Percentiles rank a stretch among this genome's conserved stretches.
These are phyloP conservation scores for Sporothrix inflata DNA, from an alignment of 2,329 filamentous ascomycete genomes.

Conservation along the genomic window DNA sequence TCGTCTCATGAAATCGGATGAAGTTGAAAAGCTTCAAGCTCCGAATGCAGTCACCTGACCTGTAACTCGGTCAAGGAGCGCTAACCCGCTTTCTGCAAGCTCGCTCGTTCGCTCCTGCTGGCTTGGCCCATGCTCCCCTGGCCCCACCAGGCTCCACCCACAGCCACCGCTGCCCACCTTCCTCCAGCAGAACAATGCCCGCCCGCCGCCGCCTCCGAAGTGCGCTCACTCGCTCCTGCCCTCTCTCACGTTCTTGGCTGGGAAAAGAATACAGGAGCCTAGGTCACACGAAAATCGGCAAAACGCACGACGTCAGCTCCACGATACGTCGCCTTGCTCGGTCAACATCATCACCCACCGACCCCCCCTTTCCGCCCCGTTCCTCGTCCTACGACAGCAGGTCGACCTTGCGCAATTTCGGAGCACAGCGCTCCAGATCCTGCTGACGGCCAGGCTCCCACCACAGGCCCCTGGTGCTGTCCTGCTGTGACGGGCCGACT, in stretches of 20 bases:
- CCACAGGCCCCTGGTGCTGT: not conserved
- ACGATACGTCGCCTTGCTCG: not conserved
- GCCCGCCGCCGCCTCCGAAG: conserved; percentile 22
- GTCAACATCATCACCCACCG: not conserved
- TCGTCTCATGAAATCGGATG: conserved; percentile 13
- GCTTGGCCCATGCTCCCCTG: conserved; percentile 5
- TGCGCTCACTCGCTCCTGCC: conserved; percentile 24
- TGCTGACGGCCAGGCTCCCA: not conserved
- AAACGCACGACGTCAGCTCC: conserved; percentile 22
- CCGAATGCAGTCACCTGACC: conserved; percentile 15
- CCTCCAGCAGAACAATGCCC: conserved; percentile 3
- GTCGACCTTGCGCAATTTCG: not conserved
- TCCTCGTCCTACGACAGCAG: not conserved
- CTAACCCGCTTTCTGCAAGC: conserved; percentile 21
- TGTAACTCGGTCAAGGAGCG: not conserved
- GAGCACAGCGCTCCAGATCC: not conserved
- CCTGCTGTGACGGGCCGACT: not conserved
- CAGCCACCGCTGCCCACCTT: conserved; percentile 5
- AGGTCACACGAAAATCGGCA: conserved; percentile 12
- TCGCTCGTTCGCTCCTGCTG: not conserved
- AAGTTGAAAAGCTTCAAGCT: conserved; percentile 14
- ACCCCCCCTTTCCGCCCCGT: not conserved
- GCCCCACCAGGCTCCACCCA: conserved; percentile 24
- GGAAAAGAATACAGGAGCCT: conserved; percentile 18
- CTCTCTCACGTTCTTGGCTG: not conserved